phyloP scores from a whole-genome alignment of 352 stramenopile species.

The Pythium insidiosum region DNA sequence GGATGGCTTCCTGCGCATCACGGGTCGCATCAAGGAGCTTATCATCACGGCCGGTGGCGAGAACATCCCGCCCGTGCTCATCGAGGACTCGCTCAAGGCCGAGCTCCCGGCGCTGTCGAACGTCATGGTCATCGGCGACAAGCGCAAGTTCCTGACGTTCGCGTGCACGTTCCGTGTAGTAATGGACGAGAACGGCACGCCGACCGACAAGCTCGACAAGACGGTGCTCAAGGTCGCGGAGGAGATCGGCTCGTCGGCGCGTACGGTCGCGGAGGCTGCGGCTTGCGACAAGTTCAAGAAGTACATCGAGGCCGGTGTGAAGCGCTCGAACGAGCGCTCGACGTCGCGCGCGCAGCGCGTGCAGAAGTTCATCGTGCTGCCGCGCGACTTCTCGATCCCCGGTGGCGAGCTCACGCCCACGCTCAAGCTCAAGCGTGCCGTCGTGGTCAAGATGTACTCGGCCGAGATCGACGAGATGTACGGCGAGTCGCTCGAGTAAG shows the following conservation, averaged over 20 bases:
- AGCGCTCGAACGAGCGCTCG: constrained; percentile 43
- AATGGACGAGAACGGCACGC: constrained; percentile 43
- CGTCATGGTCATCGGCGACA: constrained; percentile 87
- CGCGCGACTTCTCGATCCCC: constrained; percentile 77
- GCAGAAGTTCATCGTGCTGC: constrained; percentile 76
- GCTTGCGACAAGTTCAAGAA: constrained; percentile 53
- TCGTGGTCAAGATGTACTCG: constrained; percentile 84
- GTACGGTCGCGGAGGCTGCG: constrained; percentile 73
- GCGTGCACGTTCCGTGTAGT: constrained; percentile 77
- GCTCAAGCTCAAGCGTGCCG: constrained; percentile 90
- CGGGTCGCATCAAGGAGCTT: constrained; percentile 91
- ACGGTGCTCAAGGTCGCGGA: constrained; percentile 50
- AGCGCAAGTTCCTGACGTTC: constrained; percentile 86
- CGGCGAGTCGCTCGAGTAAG: constrained; percentile 10
- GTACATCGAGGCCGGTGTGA: constrained; percentile 73
- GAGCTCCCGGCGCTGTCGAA: constrained; percentile 76
- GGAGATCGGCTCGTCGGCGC: constrained; percentile 55
- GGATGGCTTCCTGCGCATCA: constrained; percentile 88
- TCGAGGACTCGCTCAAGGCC: constrained; percentile 84
- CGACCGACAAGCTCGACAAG: constrained; percentile 65
- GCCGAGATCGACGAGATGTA: constrained; percentile 87
- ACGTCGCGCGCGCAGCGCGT: constrained; percentile 47
- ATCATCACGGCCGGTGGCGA: constrained; percentile 91
- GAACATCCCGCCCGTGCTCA: constrained; percentile 86
- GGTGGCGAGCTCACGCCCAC: constrained; percentile 90